Evolutionary conservation across 139 green algal genomes (phyloP), one percentile per base, ranked within the genome.

Genomic region (Tetradesmus obliquus): DNA sequence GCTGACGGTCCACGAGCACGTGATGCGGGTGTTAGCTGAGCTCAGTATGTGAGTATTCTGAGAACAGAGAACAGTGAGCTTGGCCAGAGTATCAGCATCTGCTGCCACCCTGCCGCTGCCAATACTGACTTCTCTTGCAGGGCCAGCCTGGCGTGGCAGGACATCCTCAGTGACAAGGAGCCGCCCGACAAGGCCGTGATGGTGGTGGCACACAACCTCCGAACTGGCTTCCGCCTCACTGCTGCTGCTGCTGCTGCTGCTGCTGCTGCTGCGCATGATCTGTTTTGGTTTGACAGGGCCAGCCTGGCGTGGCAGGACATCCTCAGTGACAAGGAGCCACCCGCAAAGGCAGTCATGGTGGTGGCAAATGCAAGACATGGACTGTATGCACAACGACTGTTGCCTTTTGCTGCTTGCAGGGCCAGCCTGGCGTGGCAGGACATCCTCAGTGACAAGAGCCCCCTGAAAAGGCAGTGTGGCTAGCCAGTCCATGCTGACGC

Each of bases 251-350:
- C 53, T 19, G 10, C 66, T 9, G 45, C 69, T 62, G 12, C n/a
- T 3, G 6, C 83, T 20, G 24, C 45, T 22, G 79, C 58, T 19
- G 74, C 24, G 24, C 6, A 19, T 5, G 69, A 22, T 72, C 15
- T 19, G 2, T 3, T 98, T 83, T 99, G 32, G 32, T 96, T 97
- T 45, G 32, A 9, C 94, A 94, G 98, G 53, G 98, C 95, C 10
- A 97, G 95, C 1, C 86, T 98, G 32, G 98, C 97, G 3, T 99
- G 98, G 98, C 94, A 96, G 72, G 69, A 93, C 17, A 94, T 99
- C 3, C 94, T 99, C 3, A 24, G 17, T 24, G 66, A 76, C 15
- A 76, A 76, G 66, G 79, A 57, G 10, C 6, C 79, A 15, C 79
- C 55, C 5, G 81, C 20, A n/a, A 32, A 15, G 20, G 55, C 87